phyloP scores from a whole-genome alignment of 441 rosid genomes.

The Sinapis alba region DNA sequence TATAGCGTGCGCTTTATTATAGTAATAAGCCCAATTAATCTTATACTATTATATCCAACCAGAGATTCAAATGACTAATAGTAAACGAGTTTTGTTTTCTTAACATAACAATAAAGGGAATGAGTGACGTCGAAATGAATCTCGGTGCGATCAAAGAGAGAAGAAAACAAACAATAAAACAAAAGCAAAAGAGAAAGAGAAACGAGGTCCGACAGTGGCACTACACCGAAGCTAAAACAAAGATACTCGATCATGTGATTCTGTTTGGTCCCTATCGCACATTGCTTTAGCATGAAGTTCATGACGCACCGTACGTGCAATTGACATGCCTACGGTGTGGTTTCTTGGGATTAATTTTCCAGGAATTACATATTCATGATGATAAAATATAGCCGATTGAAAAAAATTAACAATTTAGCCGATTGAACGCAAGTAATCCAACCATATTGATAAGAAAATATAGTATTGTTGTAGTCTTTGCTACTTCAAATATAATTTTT shows the following conservation, averaged over 20 bases:
- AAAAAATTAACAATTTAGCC: neutral
- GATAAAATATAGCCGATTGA: neutral
- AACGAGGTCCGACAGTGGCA: neutral
- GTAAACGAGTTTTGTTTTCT: neutral
- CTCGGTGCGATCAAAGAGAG: neutral
- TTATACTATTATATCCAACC: neutral
- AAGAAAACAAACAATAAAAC: neutral
- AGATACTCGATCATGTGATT: conserved; percentile 10
- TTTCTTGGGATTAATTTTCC: neutral
- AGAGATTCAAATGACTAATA: neutral
- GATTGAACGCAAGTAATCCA: neutral
- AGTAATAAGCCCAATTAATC: neutral
- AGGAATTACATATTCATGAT: neutral
- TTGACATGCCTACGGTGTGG: conserved; percentile 25
- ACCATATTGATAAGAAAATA: neutral
- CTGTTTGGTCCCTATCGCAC: conserved; percentile 29
- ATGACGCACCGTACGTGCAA: conserved; percentile 25
- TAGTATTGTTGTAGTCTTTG: neutral
- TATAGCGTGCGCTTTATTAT: neutral
- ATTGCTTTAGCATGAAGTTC: conserved; percentile 29
- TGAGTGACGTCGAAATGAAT: neutral
- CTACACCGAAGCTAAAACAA: conserved; percentile 13
- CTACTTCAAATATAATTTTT: neutral
- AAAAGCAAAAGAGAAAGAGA: neutral
- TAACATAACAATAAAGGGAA: neutral